phyloP scores from a whole-genome alignment of 2,329 filamentous ascomycete genomes.

The Aspergillus quadrilineatus region DNA sequence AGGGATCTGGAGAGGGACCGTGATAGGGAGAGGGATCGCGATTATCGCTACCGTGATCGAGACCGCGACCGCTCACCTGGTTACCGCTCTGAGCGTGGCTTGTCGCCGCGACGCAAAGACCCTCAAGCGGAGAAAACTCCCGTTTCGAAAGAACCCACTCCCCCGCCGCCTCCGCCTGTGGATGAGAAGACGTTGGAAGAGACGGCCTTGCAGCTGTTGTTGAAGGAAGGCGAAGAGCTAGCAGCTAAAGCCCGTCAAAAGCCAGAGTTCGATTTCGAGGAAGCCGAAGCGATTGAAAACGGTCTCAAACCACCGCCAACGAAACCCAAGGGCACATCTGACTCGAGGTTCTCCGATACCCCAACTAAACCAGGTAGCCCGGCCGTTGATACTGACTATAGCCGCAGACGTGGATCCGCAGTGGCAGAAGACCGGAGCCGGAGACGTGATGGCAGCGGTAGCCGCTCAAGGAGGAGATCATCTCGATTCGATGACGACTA shows the following conservation, averaged over 20 bases:
- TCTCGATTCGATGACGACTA: slow-evolving; percentile 34
- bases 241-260: slow-evolving; percentile 52
- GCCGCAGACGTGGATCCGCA: slow-evolving; percentile 28
- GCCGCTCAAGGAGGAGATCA: slow-evolving; percentile 28
- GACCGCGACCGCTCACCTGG: slow-evolving; percentile 33
- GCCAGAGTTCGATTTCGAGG: slow-evolving; percentile 53
- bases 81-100: slow-evolving; percentile 34
- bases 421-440: slow-evolving; percentile 26
- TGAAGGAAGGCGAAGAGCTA: slow-evolving; percentile 56
- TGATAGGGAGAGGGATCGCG: slow-evolving; percentile 21
- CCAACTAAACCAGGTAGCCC: slow-evolving; percentile 31
- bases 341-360: slow-evolving; percentile 28
- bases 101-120: slow-evolving; percentile 32
- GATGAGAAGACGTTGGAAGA: slow-evolving; percentile 58
- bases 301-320: slow-evolving; percentile 35
- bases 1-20: slow-evolving; percentile 26
- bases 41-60: slow-evolving; percentile 30
- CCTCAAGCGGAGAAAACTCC: slow-evolving; percentile 32
- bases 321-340: slow-evolving; percentile 27
- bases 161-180: slow-evolving; percentile 35
- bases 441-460: slow-evolving; percentile 29
- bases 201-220: slow-evolving; percentile 53
- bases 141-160: slow-evolving; percentile 35
- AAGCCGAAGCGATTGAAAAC: slow-evolving; percentile 45
- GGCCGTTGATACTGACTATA: slow-evolving; percentile 27